Conservation (phyloP, 495 filamentous ascomycete genomes). For the Apiosordaria backusii region DNA sequence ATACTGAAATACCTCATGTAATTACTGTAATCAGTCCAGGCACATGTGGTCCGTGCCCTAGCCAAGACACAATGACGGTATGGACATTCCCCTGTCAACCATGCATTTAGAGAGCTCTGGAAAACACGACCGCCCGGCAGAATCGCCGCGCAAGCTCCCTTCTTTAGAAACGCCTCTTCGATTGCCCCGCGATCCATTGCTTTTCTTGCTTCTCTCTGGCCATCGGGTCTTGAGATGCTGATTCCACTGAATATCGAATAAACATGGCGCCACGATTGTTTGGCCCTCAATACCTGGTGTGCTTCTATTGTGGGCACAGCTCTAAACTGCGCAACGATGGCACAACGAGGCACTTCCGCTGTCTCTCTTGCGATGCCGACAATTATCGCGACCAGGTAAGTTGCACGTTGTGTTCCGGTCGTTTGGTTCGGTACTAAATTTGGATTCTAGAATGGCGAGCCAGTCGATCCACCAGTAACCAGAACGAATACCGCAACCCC, state of each 20-base stretch:
- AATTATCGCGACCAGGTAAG: slow-evolving; percentile 73
- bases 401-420: not conserved
- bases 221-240: slow-evolving; percentile 18
- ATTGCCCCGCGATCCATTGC: not conserved
- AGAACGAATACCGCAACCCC: slow-evolving; percentile 35
- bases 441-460: slow-evolving; percentile 65
- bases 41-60: not conserved
- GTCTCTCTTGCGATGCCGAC: slow-evolving; percentile 69
- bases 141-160: slow-evolving; percentile 17
- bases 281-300: slow-evolving; percentile 47
- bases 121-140: slow-evolving; percentile 37
- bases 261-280: slow-evolving; percentile 29
- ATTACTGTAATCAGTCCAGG: not conserved
- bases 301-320: slow-evolving; percentile 72
- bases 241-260: not conserved
- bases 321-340: slow-evolving; percentile 53
- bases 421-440: not conserved
- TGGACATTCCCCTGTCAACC: slow-evolving; percentile 5
- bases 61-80: slow-evolving; percentile 9
- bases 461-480: slow-evolving; percentile 76
- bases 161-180: not conserved
- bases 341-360: slow-evolving; percentile 59
- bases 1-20: not conserved
- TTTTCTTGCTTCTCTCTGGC: not conserved
- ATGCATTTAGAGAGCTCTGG: slow-evolving; percentile 5